These are phyloP conservation scores for Epichloe amarillans DNA, from an alignment of 2,329 filamentous ascomycete genomes.

Conservation along the genomic window DNA sequence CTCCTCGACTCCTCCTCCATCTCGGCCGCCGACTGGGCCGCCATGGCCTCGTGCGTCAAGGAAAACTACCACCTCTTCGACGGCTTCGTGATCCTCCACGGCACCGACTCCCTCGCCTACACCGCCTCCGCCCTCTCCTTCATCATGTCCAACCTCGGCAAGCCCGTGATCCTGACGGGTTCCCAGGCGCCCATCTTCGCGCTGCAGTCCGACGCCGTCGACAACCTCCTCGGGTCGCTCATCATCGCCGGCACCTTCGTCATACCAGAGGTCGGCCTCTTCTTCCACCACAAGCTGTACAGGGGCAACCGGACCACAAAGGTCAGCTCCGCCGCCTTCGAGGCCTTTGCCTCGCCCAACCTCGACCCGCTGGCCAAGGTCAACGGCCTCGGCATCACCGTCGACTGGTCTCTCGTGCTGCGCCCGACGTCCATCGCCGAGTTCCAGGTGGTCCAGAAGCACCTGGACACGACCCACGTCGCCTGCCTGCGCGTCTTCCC, in stretches of 20 bases:
- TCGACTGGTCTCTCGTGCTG: conserved; percentile 67
- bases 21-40: conserved; percentile 71
- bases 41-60: conserved; percentile 66
- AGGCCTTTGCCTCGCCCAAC: conserved; percentile 84
- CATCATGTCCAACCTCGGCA: conserved; percentile 83
- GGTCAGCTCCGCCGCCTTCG: conserved; percentile 72
- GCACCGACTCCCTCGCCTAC: conserved; percentile 81
- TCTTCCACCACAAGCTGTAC: conserved; percentile 86
- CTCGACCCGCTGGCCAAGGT: conserved; percentile 68
- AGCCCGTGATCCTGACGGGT: conserved; percentile 78
- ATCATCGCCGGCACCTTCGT: conserved; percentile 87
- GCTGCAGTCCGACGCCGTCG: conserved; percentile 79
- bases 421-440: conserved; percentile 61
- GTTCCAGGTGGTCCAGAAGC: conserved; percentile 61
- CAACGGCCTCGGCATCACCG: conserved; percentile 65
- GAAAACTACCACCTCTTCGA: conserved; percentile 83
- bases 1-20: conserved; percentile 85
- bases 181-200: conserved; percentile 80
- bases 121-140: conserved; percentile 84
- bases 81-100: conserved; percentile 81
- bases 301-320: conserved; percentile 82
- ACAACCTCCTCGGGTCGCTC: conserved; percentile 77
- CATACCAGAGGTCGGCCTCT: conserved; percentile 84
- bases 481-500: conserved; percentile 84
- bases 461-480: conserved; percentile 76